Conservation (phyloP, 345 rosid species). For the Eucalyptus polybractea region DNA sequence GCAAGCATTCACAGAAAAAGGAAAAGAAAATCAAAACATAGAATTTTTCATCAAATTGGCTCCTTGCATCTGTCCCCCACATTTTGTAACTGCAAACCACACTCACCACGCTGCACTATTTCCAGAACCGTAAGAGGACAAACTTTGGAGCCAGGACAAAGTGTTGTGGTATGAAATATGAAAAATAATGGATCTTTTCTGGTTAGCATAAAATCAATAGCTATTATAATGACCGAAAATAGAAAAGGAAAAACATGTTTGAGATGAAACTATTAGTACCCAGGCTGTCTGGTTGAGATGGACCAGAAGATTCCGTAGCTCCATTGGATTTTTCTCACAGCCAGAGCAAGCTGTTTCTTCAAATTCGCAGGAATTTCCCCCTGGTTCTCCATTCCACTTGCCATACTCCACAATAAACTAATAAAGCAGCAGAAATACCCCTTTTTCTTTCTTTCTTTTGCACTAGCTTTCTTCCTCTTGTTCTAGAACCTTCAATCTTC, state of each 20-base stretch:
- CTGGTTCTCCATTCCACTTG: not conserved
- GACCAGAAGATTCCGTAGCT: slow-evolving; percentile 57
- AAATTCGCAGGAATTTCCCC: slow-evolving; percentile 9
- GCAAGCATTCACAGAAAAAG: not conserved
- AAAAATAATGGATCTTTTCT: not conserved
- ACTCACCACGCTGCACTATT: not conserved
- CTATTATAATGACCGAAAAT: not conserved
- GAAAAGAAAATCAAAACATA: not conserved
- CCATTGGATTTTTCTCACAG: slow-evolving; percentile 46
- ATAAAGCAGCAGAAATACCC: not conserved
- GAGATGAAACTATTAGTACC: slow-evolving; percentile 3
- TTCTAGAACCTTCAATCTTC: not conserved
- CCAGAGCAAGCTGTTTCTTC: slow-evolving; percentile 34
- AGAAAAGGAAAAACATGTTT: not conserved
- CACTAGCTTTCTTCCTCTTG: not conserved
- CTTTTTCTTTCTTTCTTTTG: not conserved
- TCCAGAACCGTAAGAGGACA: not conserved
- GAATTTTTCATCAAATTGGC: not conserved
- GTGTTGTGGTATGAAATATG: not conserved
- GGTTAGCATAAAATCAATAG: not conserved
- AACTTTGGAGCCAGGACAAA: not conserved
- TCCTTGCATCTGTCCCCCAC: not conserved
- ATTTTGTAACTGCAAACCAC: not conserved
- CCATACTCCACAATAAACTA: not conserved
- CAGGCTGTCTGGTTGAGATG: slow-evolving; percentile 20